These are phyloP conservation scores for Fusarium sp. DNA, from an alignment of 2,329 filamentous ascomycete genomes.

Conservation along the genomic window DNA sequence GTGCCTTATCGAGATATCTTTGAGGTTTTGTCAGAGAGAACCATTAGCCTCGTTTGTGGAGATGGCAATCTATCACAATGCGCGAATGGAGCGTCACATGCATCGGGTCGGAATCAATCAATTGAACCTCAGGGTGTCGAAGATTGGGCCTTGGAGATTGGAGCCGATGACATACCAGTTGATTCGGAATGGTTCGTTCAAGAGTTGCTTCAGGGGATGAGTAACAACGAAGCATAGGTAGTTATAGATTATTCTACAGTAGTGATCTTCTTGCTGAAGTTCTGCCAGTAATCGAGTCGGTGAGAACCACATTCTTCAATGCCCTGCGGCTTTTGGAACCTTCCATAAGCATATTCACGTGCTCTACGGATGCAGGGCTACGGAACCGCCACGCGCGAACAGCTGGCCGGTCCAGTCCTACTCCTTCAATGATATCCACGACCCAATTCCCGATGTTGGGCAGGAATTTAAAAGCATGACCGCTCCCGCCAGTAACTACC, in stretches of 20 bases:
- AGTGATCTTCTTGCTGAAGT: background rate
- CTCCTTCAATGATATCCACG: constrained; percentile 9
- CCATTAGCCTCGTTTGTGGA: constrained; percentile 42
- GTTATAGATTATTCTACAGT: background rate
- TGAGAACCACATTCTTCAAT: constrained; percentile 13
- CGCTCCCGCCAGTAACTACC: constrained; percentile 17
- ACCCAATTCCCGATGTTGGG: constrained; percentile 16
- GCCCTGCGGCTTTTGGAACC: background rate
- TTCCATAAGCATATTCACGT: constrained; percentile 2
- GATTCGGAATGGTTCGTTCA: constrained; percentile 31
- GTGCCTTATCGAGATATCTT: constrained; percentile 48
- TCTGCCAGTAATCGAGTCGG: background rate
- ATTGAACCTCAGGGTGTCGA: background rate
- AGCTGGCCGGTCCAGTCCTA: background rate
- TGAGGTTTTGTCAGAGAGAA: constrained; percentile 42
- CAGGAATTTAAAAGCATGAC: constrained; percentile 40
- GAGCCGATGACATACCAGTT: background rate
- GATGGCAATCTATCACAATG: background rate
- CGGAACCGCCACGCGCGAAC: background rate
- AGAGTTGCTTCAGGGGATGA: constrained; percentile 27
- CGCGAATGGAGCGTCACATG: background rate
- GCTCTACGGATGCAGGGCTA: background rate
- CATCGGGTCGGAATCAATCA: background rate
- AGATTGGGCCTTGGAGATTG: constrained; percentile 26
- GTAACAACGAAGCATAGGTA: background rate